A percentile compares a stretch with the other conserved stretches of the same genome.
These are phyloP conservation scores for Arabidopsis hybrid DNA, from an alignment of 441 rosid species.

Conservation along the genomic window DNA sequence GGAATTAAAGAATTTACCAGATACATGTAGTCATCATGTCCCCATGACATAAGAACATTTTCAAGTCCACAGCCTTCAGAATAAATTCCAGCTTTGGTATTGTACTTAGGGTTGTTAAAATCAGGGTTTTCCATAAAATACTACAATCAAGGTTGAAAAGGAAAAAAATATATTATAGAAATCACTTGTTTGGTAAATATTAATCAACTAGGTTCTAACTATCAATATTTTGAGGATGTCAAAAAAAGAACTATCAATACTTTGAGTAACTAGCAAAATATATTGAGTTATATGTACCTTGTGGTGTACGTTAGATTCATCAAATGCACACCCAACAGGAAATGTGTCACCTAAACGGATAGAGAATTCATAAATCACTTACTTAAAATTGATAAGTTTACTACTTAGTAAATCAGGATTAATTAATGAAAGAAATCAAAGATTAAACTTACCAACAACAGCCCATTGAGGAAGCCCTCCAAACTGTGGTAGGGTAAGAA, in stretches of 20 bases:
- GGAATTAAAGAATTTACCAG: conserved; percentile 49
- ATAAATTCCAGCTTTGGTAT: conserved; percentile 73
- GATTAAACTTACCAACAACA: conserved; percentile 65
- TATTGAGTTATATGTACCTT: conserved; percentile 51
- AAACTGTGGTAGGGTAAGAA: conserved; percentile 72
- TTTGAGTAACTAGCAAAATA: not conserved
- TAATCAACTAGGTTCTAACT: not conserved
- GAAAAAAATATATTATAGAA: not conserved
- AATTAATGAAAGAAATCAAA: not conserved
- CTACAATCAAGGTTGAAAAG: conserved; percentile 43
- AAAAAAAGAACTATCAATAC: too few species aligned
- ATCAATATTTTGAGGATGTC: not conserved
- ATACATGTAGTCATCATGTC: conserved; percentile 94
- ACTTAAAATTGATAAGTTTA: not conserved
- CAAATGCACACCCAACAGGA: conserved; percentile 91
- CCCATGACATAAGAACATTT: conserved; percentile 80
- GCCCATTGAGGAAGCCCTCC: conserved; percentile 94
- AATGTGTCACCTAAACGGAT: conserved; percentile 73
- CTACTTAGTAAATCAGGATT: not conserved
- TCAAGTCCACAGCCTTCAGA: conserved; percentile 76
- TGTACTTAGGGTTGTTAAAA: conserved; percentile 57
- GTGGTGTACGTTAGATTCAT: conserved; percentile 69
- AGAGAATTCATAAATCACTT: not conserved
- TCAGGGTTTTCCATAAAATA: conserved; percentile 75
- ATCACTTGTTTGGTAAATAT: not conserved